phyloP scores from a whole-genome alignment of 129 eudicot genomes.

The Helianthus annuus region DNA sequence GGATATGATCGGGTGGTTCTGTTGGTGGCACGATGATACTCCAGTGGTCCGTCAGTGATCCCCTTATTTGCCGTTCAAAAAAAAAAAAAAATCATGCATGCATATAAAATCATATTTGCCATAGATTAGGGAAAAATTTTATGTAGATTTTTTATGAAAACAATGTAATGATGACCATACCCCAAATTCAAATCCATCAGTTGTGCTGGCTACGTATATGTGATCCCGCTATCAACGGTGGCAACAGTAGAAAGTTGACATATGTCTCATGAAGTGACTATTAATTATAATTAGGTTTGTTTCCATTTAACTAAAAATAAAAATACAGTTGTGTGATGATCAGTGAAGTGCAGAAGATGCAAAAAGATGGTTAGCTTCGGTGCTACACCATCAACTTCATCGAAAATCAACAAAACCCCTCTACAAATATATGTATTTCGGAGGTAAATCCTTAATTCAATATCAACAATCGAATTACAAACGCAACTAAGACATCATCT shows the following conservation, averaged over 20 bases:
- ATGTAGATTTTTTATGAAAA: not conserved
- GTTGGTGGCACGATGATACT: too few relatives aligned
- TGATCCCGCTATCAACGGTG: not conserved
- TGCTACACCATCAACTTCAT: too few relatives aligned
- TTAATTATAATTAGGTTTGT: not conserved
- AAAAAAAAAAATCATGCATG: too few relatives aligned
- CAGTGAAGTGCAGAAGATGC: too few relatives aligned
- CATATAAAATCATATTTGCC: not conserved
- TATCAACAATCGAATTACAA: not conserved
- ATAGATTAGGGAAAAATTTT: not conserved
- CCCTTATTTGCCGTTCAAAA: too few relatives aligned
- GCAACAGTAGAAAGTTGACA: not conserved
- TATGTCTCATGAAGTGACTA: not conserved
- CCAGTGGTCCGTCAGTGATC: too few relatives aligned
- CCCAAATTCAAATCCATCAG: not conserved
- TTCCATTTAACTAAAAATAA: not conserved
- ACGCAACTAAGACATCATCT: not conserved
- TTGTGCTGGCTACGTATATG: not conserved
- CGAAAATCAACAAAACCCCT: not conserved
- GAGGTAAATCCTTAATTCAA: not conserved
- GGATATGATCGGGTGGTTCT: too few relatives aligned
- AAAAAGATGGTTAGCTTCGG: too few relatives aligned
- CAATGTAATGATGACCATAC: not conserved
- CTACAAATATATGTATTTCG: not conserved
- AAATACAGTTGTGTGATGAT: not conserved